Evolutionary conservation across 2,329 filamentous ascomycete genomes (phyloP).

Genomic region (Colletotrichum musicola): DNA sequence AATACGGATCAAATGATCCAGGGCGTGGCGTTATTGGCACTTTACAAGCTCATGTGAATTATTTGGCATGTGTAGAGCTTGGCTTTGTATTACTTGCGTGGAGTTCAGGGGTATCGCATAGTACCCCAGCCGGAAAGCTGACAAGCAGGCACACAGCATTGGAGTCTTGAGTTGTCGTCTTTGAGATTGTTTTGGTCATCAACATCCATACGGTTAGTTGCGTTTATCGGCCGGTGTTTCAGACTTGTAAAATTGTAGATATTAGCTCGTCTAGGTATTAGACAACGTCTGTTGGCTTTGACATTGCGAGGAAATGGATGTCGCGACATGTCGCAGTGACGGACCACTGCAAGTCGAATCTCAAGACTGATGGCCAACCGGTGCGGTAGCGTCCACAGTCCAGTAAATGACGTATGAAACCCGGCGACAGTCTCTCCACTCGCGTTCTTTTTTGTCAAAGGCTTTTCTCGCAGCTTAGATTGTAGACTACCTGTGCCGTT

Average conservation of each 20-base stretch:
- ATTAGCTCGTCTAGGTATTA: too few relatives aligned
- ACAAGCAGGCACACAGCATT: neutral
- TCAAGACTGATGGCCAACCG: too few relatives aligned
- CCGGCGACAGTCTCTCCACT: too few relatives aligned
- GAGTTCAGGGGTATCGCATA: constrained; percentile 9
- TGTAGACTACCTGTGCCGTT: neutral
- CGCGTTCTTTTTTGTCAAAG: too few relatives aligned
- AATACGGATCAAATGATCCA: neutral
- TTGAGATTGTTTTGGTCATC: neutral
- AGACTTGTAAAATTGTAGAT: neutral
- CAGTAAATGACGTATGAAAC: too few relatives aligned
- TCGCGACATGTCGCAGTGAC: too few relatives aligned
- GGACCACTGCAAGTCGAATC: too few relatives aligned
- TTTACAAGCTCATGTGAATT: constrained; percentile 5
- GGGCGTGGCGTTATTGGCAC: neutral
- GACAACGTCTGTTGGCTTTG: too few relatives aligned
- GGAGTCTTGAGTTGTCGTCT: constrained; percentile 1
- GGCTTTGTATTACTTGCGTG: constrained; percentile 3
- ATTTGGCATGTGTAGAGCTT: constrained; percentile 5
- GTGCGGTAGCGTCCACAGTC: too few relatives aligned
- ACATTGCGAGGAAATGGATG: too few relatives aligned
- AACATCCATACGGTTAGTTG: neutral
- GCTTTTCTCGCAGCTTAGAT: too few relatives aligned
- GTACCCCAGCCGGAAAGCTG: neutral
- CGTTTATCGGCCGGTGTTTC: neutral